Percentiles rank a stretch among this genome's conserved stretches.
Evolutionary conservation across 306 rosid species (phyloP).

Genomic region (apple (Malus domestica)): DNA sequence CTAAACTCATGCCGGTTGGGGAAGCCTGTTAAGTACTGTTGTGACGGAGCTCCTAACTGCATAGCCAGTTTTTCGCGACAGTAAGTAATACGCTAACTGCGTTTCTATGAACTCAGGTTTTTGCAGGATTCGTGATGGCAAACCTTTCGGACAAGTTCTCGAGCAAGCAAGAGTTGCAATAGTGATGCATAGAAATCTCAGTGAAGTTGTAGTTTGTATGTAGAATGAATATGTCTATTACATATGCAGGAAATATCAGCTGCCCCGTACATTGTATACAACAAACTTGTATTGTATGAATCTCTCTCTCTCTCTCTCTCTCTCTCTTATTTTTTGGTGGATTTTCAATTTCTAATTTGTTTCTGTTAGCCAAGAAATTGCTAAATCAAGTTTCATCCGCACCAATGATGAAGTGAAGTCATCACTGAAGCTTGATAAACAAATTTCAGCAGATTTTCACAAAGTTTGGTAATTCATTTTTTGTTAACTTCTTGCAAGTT

Average conservation of each 20-base stretch:
- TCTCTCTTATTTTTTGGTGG: too few species aligned
- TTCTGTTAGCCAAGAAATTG: too few species aligned
- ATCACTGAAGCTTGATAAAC: neutral
- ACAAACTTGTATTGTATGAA: neutral
- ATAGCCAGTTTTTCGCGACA: neutral
- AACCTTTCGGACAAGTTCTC: slow-evolving; percentile 48
- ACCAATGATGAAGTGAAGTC: too few species aligned
- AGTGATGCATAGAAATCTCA: neutral
- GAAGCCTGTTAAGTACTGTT: neutral
- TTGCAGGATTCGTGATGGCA: slow-evolving; percentile 65
- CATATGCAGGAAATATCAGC: neutral
- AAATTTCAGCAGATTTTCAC: neutral
- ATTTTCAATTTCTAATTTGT: too few species aligned
- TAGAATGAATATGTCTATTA: neutral
- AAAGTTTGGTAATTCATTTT: neutral
- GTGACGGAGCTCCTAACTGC: neutral
- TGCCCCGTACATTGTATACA: neutral
- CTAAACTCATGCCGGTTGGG: neutral
- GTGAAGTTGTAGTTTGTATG: slow-evolving; percentile 3
- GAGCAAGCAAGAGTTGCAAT: slow-evolving; percentile 15
- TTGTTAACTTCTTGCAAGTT: neutral
- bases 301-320: too few species aligned
- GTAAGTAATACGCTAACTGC: neutral
- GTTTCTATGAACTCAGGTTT: slow-evolving; percentile 39
- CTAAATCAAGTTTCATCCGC: too few species aligned